phyloP scores from a whole-genome alignment of 306 rosid genomes.

The Oemleria cerasiformis region DNA sequence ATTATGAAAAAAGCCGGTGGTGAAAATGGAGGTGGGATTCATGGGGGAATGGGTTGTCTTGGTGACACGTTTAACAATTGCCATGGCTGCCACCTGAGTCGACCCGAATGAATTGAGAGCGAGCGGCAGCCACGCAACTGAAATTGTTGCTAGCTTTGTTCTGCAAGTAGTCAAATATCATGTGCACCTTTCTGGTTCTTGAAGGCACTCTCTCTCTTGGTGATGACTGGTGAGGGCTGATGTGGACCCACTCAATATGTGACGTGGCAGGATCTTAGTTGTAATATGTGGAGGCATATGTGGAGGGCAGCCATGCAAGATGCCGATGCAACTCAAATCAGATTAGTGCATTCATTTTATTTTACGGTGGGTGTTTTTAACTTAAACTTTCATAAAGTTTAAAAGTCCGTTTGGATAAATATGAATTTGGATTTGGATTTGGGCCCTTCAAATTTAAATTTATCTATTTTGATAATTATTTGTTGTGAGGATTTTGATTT shows the following conservation, averaged over 20 bases:
- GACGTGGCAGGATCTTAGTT: constrained; percentile 18
- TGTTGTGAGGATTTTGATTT: too few relatives aligned
- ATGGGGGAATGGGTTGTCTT: not conserved
- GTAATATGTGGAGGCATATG: not conserved
- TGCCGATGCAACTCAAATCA: not conserved
- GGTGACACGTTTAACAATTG: not conserved
- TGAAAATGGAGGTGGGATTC: not conserved
- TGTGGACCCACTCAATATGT: not conserved
- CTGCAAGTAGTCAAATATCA: not conserved
- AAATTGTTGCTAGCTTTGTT: not conserved
- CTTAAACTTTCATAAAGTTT: too few relatives aligned
- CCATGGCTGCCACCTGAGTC: constrained; percentile 9
- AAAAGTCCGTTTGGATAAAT: too few relatives aligned
- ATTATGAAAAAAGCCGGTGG: not conserved
- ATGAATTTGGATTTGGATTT: too few relatives aligned
- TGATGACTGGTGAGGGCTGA: not conserved
- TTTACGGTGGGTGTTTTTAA: too few relatives aligned
- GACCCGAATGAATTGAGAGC: not conserved
- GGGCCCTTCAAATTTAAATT: too few relatives aligned
- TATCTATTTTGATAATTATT: too few relatives aligned
- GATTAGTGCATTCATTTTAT: too few relatives aligned
- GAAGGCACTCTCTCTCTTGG: not conserved
- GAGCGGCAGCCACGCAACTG: constrained; percentile 2
- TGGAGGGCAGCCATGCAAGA: constrained; percentile 18
- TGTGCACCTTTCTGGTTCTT: not conserved